Percentiles rank a stretch among this genome's conserved stretches.
Evolutionary conservation across 1,139 yeast genomes (phyloP).

Genomic region (Suhomyces chickasaworum): DNA sequence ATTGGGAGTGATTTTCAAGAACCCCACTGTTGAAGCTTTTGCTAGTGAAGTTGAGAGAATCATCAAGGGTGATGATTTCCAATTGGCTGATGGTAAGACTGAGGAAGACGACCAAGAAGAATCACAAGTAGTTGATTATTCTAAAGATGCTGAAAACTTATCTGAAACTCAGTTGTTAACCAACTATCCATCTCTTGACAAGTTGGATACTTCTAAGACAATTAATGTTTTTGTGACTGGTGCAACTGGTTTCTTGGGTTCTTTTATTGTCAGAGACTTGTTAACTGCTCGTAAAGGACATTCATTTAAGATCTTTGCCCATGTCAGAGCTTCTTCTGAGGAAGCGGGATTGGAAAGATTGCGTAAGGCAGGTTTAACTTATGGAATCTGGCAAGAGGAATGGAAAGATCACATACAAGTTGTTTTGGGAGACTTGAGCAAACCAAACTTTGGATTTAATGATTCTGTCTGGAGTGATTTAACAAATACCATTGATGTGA

Average conservation of each 20-base stretch:
- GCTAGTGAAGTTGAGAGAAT: constrained; percentile 69
- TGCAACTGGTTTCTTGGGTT: constrained; percentile 94
- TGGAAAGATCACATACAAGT: constrained; percentile 64
- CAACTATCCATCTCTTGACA: constrained; percentile 33
- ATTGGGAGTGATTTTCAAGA: constrained; percentile 82
- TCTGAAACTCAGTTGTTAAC: constrained; percentile 46
- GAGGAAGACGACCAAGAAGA: constrained; percentile 21
- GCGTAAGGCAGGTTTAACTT: constrained; percentile 73
- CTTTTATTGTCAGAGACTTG: constrained; percentile 79
- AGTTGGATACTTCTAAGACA: constrained; percentile 34
- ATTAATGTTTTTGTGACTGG: constrained; percentile 88
- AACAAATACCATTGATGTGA: constrained; percentile 66
- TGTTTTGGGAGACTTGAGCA: constrained; percentile 81
- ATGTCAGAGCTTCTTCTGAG: constrained; percentile 80
- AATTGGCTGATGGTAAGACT: constrained; percentile 41
- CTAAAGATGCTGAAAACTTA: constrained; percentile 71
- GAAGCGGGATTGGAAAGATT: constrained; percentile 76
- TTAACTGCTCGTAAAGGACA: constrained; percentile 47
- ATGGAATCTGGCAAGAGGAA: constrained; percentile 78
- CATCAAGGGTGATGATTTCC: constrained; percentile 47
- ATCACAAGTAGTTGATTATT: constrained; percentile 52
- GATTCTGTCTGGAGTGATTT: constrained; percentile 59
- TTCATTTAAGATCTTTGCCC: constrained; percentile 70
- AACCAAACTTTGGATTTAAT: constrained; percentile 69
- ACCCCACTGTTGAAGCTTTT: constrained; percentile 81